These are phyloP conservation scores for Adansonia grandidieri DNA, from an alignment of 441 rosid species.

Conservation along the genomic window DNA sequence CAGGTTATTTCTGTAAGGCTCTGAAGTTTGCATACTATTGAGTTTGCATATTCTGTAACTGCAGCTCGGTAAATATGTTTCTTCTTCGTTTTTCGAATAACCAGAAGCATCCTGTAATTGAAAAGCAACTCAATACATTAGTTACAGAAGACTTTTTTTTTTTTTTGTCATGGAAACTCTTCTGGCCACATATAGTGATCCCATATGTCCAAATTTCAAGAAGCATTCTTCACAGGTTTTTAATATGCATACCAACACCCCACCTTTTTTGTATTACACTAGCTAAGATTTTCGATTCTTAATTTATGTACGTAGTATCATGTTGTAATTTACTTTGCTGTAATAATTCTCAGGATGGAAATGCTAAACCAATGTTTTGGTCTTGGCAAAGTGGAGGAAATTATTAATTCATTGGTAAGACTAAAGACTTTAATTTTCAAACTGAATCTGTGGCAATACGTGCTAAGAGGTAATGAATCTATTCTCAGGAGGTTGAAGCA, in stretches of 20 bases:
- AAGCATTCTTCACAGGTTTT: constrained; percentile 68
- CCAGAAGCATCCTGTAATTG: constrained; percentile 64
- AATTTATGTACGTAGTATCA: neutral
- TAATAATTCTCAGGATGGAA: constrained; percentile 44
- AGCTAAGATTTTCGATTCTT: neutral
- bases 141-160: constrained; percentile 58
- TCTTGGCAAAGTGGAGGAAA: constrained; percentile 80
- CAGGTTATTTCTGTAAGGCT: constrained; percentile 70
- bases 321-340: neutral
- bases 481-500: constrained; percentile 57
- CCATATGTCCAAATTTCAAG: constrained; percentile 53
- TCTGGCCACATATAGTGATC: constrained; percentile 57
- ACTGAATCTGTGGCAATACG: neutral
- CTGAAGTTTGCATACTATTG: constrained; percentile 39
- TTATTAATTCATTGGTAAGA: constrained; percentile 67
- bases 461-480: neutral
- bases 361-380: constrained; percentile 70
- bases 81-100: neutral
- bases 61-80: neutral
- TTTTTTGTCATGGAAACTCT: constrained; percentile 63
- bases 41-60: neutral
- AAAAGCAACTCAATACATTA: constrained; percentile 59
- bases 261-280: no score
- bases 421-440: neutral
- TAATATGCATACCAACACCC: constrained; percentile 1